Evolutionary conservation across 352 stramenopile species (phyloP).

Genomic region (Phytophthora fragariaefolia): DNA sequence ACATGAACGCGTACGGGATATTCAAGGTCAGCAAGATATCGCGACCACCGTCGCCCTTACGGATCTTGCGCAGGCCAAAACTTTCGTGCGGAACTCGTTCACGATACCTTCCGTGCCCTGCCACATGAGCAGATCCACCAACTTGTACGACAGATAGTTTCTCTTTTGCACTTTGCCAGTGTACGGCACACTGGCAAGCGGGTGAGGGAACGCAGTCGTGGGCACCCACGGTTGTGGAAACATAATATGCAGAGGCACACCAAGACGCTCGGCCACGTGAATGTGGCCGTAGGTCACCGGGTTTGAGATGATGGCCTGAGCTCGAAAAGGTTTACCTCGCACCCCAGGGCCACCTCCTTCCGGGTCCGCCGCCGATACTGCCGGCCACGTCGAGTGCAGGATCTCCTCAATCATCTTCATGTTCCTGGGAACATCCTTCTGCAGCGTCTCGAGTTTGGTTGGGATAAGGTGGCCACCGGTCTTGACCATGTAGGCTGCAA

Average conservation of each 20-base stretch:
- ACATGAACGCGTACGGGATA: slow-evolving; percentile 74
- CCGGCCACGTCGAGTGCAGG: slow-evolving; percentile 83
- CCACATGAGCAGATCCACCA: slow-evolving; percentile 62
- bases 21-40: slow-evolving; percentile 48
- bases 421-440: slow-evolving; percentile 77
- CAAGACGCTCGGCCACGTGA: slow-evolving; percentile 91
- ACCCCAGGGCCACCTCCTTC: slow-evolving; percentile 52
- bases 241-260: slow-evolving; percentile 93
- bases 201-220: slow-evolving; percentile 89
- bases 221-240: slow-evolving; percentile 91
- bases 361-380: slow-evolving; percentile 74
- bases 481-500: slow-evolving; percentile 93
- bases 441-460: slow-evolving; percentile 58
- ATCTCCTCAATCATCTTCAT: slow-evolving; percentile 91
- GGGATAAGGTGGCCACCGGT: slow-evolving; percentile 78
- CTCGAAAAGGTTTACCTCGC: slow-evolving; percentile 65
- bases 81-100: slow-evolving; percentile 59
- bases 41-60: slow-evolving; percentile 42
- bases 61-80: slow-evolving; percentile 37
- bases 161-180: slow-evolving; percentile 48
- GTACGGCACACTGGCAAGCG: slow-evolving; percentile 83
- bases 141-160: slow-evolving; percentile 63
- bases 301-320: slow-evolving; percentile 94
- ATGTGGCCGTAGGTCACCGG: slow-evolving; percentile 91
- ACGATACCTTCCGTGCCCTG: slow-evolving; percentile 48